phyloP scores from a whole-genome alignment of 495 filamentous ascomycete genomes.

The Aspergillus avenaceus region DNA sequence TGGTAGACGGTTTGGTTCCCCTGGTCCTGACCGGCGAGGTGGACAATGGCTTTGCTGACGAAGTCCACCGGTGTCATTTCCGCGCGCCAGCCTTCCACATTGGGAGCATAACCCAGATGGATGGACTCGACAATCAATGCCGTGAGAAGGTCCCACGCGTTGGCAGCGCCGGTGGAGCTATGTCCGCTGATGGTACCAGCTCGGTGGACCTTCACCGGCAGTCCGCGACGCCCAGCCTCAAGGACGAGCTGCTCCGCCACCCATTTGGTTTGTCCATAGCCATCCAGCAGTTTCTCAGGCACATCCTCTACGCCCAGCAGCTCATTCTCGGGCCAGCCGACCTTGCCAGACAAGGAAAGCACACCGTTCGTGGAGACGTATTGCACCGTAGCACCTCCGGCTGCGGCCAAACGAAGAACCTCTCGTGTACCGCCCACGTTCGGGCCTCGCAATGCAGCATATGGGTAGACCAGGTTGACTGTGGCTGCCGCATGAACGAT shows the following conservation, averaged over 20 bases:
- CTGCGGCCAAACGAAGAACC: constrained; percentile 58
- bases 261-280: constrained; percentile 65
- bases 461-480: constrained; percentile 66
- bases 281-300: constrained; percentile 55
- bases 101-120: constrained; percentile 55
- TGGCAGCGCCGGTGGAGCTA: constrained; percentile 58
- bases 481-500: constrained; percentile 63
- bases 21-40: constrained; percentile 51
- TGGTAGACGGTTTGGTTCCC: constrained; percentile 57
- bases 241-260: constrained; percentile 62
- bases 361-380: constrained; percentile 70
- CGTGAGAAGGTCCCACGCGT: constrained; percentile 63
- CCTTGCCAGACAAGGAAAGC: constrained; percentile 49
- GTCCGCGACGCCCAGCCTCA: constrained; percentile 55
- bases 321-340: constrained; percentile 56
- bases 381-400: constrained; percentile 59
- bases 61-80: constrained; percentile 74
- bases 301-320: constrained; percentile 56
- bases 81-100: constrained; percentile 62
- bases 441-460: constrained; percentile 54
- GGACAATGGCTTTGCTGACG: constrained; percentile 59
- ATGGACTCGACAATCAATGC: constrained; percentile 65
- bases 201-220: constrained; percentile 59
- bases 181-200: constrained; percentile 64
- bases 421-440: constrained; percentile 61